Percentiles rank a stretch among this genome's conserved stretches.
Evolutionary conservation across 306 rosid genomes (phyloP).

Genomic region (Erythrophleum fordii): DNA sequence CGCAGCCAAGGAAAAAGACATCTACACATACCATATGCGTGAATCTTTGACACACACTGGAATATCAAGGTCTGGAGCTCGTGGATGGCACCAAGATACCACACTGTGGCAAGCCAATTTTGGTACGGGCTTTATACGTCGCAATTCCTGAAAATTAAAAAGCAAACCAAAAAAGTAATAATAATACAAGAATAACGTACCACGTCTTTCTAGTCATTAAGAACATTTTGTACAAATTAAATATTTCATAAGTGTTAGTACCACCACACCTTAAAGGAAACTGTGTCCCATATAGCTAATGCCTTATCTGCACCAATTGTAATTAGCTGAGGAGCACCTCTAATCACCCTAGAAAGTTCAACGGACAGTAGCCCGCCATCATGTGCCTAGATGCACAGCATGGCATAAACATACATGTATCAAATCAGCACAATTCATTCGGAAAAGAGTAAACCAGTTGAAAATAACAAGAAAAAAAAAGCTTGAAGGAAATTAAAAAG

Average conservation of each 20-base stretch:
- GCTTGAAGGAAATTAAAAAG: conserved; percentile 15
- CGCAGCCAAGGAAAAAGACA: conserved; percentile 30
- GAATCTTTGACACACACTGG: conserved; percentile 95
- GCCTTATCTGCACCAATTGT: conserved; percentile 96
- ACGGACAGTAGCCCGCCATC: conserved; percentile 97
- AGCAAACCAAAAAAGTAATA: background rate
- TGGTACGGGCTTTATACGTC: conserved; percentile 95
- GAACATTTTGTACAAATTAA: conserved; percentile 29
- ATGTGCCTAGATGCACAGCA: conserved; percentile 50
- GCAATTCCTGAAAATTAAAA: conserved; percentile 69
- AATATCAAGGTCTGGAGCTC: conserved; percentile 97
- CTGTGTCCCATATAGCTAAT: conserved; percentile 93
- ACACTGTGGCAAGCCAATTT: conserved; percentile 96
- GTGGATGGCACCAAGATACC: conserved; percentile 98
- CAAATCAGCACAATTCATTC: conserved; percentile 14
- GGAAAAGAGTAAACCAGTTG: conserved; percentile 16
- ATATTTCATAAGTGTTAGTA: conserved; percentile 14
- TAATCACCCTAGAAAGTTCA: conserved; percentile 92
- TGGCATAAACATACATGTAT: conserved; percentile 6
- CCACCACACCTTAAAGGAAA: conserved; percentile 76
- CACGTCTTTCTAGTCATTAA: conserved; percentile 30
- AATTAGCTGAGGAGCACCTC: conserved; percentile 93
- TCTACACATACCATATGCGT: conserved; percentile 71
- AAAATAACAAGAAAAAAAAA: conserved; percentile 16
- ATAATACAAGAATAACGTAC: conserved; percentile 12